A percentile compares a stretch with the other conserved stretches of the same genome.
phyloP scores from a whole-genome alignment of 139 green algal genomes.

The Nannochloris sp. region DNA sequence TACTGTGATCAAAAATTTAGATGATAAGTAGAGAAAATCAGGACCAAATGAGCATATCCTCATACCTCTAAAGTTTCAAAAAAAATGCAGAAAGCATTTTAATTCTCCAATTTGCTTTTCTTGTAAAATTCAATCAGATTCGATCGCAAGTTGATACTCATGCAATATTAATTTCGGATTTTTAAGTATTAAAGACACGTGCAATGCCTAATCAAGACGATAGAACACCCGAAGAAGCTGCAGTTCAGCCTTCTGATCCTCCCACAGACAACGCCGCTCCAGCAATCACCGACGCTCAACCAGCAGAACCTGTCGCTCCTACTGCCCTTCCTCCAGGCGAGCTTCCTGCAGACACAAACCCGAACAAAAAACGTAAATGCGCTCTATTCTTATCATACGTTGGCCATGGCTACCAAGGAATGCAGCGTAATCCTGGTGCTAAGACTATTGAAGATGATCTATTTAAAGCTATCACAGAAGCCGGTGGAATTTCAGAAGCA shows the following conservation, averaged over 20 bases:
- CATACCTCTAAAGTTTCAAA: too few relatives aligned
- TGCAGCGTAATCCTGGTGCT: conserved; percentile 80
- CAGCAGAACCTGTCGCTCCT: not conserved
- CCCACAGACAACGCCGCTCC: not conserved
- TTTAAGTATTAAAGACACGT: not conserved
- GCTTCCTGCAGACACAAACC: not conserved
- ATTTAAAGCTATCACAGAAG: conserved; percentile 54
- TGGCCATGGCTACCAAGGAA: conserved; percentile 77
- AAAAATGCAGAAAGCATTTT: not conserved
- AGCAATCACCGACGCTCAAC: not conserved
- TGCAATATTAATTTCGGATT: not conserved
- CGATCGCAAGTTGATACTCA: not conserved
- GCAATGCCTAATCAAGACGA: not conserved
- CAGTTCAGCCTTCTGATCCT: too few relatives aligned
- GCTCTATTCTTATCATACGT: conserved; percentile 74
- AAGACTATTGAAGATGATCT: conserved; percentile 84
- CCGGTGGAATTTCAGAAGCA: conserved; percentile 60
- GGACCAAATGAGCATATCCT: too few relatives aligned
- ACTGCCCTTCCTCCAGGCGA: not conserved
- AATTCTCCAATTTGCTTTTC: not conserved
- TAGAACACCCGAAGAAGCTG: not conserved
- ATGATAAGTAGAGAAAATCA: not conserved
- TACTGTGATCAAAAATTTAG: not conserved
- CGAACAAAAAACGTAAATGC: conserved; percentile 66
- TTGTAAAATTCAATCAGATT: not conserved